phyloP scores from a whole-genome alignment of 345 rosid species.

The Psidium guajava region DNA sequence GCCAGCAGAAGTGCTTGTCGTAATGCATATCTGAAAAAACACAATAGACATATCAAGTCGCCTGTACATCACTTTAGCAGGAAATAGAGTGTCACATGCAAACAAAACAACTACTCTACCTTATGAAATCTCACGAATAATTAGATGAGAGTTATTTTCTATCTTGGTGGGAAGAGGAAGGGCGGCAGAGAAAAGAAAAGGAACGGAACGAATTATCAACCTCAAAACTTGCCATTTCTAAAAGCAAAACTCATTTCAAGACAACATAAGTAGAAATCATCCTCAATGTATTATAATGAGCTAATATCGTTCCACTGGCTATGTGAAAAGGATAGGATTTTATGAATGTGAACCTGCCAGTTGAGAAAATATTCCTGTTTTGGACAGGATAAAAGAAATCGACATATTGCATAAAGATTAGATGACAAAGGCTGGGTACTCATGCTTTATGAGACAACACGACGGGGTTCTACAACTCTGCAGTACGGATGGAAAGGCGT shows the following conservation, averaged over 20 bases:
- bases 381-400: neutral
- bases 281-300: neutral
- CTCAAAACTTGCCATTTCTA: neutral
- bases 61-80: neutral
- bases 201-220: neutral
- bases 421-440: neutral
- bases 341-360: neutral
- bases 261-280: neutral
- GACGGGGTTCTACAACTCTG: neutral
- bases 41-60: neutral
- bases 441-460: neutral
- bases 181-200: neutral
- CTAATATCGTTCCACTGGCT: neutral
- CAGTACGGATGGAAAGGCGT: neutral
- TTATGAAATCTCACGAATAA: neutral
- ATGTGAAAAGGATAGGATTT: neutral
- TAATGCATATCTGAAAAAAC: conserved; percentile 55
- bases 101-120: neutral
- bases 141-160: neutral
- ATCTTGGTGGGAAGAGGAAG: neutral
- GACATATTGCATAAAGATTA: neutral
- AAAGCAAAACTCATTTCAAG: neutral
- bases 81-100: neutral
- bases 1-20: conserved; percentile 90
- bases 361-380: neutral